Evolutionary conservation across 306 rosid species (phyloP).

Genomic region (Corylus americana): DNA sequence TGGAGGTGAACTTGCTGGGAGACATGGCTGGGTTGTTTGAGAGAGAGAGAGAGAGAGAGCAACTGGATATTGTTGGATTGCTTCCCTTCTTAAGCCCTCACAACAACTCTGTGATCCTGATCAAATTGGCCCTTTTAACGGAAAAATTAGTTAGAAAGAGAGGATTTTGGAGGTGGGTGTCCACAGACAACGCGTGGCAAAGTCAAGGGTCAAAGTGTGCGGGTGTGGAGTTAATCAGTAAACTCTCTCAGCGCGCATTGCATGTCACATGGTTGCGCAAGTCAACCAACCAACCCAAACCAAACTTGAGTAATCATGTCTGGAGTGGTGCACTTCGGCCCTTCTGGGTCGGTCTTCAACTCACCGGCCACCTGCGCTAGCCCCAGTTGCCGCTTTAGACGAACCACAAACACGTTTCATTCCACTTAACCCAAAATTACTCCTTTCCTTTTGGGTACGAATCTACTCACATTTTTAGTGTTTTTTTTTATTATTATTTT

Average conservation of each 20-base stretch:
- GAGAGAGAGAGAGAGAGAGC: slow-evolving; percentile 7
- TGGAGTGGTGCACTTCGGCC: background rate
- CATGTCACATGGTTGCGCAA: background rate
- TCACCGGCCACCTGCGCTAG: no score
- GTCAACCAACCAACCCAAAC: slow-evolving; percentile 6
- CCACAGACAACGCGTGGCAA: slow-evolving; percentile 30
- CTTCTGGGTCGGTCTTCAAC: no score
- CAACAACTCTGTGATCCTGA: background rate
- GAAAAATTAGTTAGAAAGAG: background rate
- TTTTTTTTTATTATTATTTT: no score
- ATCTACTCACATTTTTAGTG: no score
- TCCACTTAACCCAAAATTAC: no score
- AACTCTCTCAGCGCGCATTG: background rate
- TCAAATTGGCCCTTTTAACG: background rate
- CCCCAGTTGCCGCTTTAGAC: no score
- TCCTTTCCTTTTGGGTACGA: no score
- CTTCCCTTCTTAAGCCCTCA: background rate
- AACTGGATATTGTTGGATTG: slow-evolving; percentile 2
- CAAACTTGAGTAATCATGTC: background rate
- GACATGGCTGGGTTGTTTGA: slow-evolving; percentile 49
- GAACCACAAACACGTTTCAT: no score
- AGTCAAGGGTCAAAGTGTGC: background rate
- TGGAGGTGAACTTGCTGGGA: slow-evolving; percentile 72
- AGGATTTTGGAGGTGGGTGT: background rate
- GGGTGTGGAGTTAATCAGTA: background rate